Base-by-base conservation (phyloP, 345 rosid genomes). In the Citrus maxima region DNA sequence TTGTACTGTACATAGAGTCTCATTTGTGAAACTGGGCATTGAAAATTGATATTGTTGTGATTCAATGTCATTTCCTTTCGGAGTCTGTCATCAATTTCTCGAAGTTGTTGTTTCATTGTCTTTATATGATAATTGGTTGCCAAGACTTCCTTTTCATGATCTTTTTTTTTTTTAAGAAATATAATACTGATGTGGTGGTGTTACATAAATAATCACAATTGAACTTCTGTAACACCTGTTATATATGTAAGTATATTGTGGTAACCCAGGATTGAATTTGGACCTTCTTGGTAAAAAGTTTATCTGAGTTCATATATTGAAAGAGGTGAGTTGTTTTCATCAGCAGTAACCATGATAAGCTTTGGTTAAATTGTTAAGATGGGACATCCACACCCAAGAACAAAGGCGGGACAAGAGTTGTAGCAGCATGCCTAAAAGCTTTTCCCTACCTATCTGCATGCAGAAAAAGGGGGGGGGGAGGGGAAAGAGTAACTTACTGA, bases 1-100 rank as follows among this genome's bases (percentile, higher is more conserved):
- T 54, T 78, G 82, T 80, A 76, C 12, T 78, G 82, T 82, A 78
- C 21, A 73, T 65, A 73, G 35, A 49, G 32, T 82, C 42, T 51
- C 63, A 78, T 80, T 74, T 37, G 72, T 56, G 72, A 46, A 67
- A 54, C 73, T 28, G 58, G 75, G 5, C 14, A 60, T 40, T 56
- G 40, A 60, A 30, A 38, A 72, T 70, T 34, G 27, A 40, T 28
- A 25, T 54, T 76, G 32, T 69, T 69, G 73, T 51, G 66, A 51
- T 61, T 38, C 60, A 77, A 51, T 78, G 49, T 40, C 79, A 78
- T 35, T 79, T 85, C 75, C 67, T 73, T 49, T 79, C 37, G 55
- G 73, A 61, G 18, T 54, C 55, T 32, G 67, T 79, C 79, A 27
- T 79, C 78, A 55, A 81, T 81, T 72, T 67, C 8, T 18, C 30